Percentiles rank a stretch among this genome's conserved stretches.
Evolutionary conservation across 176 grass and related monocot genomes (phyloP).

Genomic region (maize (Zea mays)): DNA sequence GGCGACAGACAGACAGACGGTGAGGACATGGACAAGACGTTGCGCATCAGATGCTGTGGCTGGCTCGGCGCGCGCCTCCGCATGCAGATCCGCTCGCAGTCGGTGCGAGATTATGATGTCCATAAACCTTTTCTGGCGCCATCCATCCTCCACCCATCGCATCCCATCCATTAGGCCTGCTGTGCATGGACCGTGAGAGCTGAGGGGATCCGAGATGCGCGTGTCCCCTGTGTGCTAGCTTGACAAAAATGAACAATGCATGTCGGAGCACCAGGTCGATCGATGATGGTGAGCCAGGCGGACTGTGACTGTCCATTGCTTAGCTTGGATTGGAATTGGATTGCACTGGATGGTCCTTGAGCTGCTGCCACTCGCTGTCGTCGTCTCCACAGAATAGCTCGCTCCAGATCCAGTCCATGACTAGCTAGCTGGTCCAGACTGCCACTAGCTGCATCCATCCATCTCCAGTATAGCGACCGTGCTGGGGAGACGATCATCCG

Average conservation of each 20-base stretch:
- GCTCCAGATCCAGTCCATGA: not conserved
- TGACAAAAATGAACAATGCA: constrained; percentile 25
- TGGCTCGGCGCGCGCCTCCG: too few relatives aligned
- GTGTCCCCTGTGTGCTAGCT: not conserved
- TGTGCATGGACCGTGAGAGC: too few relatives aligned
- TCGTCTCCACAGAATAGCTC: not conserved
- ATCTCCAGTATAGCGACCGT: not conserved
- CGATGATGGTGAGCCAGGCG: not conserved
- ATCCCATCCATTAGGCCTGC: too few relatives aligned
- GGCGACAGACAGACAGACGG: not conserved
- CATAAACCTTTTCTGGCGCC: too few relatives aligned
- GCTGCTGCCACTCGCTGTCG: too few relatives aligned
- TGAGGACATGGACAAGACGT: constrained; percentile 33
- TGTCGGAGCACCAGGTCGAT: not conserved
- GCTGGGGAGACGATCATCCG: not conserved
- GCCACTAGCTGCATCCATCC: not conserved
- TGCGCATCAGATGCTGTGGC: constrained; percentile 28
- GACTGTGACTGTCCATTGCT: not conserved
- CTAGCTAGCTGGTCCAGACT: not conserved
- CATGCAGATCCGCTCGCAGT: constrained; percentile 4
- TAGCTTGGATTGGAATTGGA: not conserved
- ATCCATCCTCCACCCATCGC: too few relatives aligned
- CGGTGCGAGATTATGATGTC: not conserved
- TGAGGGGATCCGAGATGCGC: not conserved
- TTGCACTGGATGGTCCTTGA: not conserved